Evolutionary conservation across 2,329 filamentous ascomycete genomes (phyloP).

Genomic region (Thelonectria olida): DNA sequence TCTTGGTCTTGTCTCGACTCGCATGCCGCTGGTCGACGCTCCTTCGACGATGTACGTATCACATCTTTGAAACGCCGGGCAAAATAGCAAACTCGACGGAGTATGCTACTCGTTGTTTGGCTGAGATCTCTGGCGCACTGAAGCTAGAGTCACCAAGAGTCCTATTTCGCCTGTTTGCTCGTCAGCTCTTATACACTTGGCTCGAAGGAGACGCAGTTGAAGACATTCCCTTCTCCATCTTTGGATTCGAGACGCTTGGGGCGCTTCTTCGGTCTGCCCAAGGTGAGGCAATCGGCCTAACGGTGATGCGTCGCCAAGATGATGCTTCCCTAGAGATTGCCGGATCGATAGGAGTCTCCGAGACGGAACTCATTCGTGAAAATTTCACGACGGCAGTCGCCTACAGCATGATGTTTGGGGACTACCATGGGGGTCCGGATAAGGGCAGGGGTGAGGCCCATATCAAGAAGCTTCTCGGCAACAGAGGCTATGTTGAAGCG

Average conservation of each 20-base stretch:
- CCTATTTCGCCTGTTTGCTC: slow-evolving; percentile 84
- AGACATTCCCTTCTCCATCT: slow-evolving; percentile 85
- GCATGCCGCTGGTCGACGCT: slow-evolving; percentile 88
- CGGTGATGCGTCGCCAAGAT: slow-evolving; percentile 82
- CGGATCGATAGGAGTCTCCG: slow-evolving; percentile 60
- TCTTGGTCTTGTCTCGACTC: slow-evolving; percentile 79
- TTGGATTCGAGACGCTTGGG: slow-evolving; percentile 76
- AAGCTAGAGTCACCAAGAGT: slow-evolving; percentile 71
- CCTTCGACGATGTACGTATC: slow-evolving; percentile 86
- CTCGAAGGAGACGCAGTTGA: slow-evolving; percentile 72
- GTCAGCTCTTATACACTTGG: slow-evolving; percentile 93
- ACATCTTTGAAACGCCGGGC: slow-evolving; percentile 91
- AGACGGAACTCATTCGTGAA: slow-evolving; percentile 66
- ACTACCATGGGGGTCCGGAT: slow-evolving; percentile 42
- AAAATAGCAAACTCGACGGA: slow-evolving; percentile 70
- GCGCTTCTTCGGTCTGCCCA: slow-evolving; percentile 77
- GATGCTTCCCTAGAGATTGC: slow-evolving; percentile 70
- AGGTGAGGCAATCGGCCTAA: slow-evolving; percentile 80
- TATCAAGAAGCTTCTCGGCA: slow-evolving; percentile 75
- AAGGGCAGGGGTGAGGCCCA: slow-evolving; percentile 69
- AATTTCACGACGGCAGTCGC: slow-evolving; percentile 84
- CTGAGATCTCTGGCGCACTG: slow-evolving; percentile 71
- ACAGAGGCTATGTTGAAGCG: slow-evolving; percentile 68
- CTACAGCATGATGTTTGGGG: slow-evolving; percentile 78
- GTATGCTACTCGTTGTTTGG: slow-evolving; percentile 79